Percentiles rank a stretch among this genome's conserved stretches.
These are phyloP conservation scores for Penicillium sp. DNA, from an alignment of 2,329 filamentous ascomycete genomes.

Conservation along the genomic window DNA sequence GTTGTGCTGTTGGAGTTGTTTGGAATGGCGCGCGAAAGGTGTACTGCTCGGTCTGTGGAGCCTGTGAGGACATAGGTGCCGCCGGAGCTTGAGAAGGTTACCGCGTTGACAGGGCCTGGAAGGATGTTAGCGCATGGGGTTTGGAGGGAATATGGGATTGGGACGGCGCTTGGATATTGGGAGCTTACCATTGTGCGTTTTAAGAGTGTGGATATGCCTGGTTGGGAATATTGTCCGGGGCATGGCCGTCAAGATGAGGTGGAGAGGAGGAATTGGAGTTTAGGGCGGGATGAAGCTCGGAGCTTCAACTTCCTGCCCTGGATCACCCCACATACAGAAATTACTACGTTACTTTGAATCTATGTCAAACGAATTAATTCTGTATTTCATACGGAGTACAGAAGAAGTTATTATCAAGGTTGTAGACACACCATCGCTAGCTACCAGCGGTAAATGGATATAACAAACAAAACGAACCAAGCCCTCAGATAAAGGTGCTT, in stretches of 20 bases:
- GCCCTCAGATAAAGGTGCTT: constrained; percentile 30
- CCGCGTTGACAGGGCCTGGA: constrained; percentile 67
- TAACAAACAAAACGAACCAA: constrained; percentile 34
- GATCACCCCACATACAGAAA: background rate
- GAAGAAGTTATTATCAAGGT: constrained; percentile 44
- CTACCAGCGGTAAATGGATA: constrained; percentile 40
- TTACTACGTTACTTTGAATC: background rate
- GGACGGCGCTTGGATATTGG: too few relatives aligned
- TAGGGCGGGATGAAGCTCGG: constrained; percentile 13
- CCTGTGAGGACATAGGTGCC: constrained; percentile 81
- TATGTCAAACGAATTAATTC: constrained; percentile 31
- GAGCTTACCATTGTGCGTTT: constrained; percentile 45
- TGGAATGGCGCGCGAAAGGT: constrained; percentile 70
- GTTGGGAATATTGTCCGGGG: constrained; percentile 37
- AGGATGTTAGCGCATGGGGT: background rate
- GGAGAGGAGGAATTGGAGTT: constrained; percentile 6
- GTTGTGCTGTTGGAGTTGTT: constrained; percentile 38
- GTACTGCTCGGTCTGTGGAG: constrained; percentile 77
- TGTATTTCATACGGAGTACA: constrained; percentile 42
- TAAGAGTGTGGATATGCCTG: constrained; percentile 42
- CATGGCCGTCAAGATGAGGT: constrained; percentile 13
- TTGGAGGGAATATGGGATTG: background rate
- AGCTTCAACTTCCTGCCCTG: background rate
- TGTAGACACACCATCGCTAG: constrained; percentile 43
- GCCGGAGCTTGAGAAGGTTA: constrained; percentile 69